Conservation (phyloP, 192 early-diverging fungal genomes). For the Backusella liffmaniae region DNA sequence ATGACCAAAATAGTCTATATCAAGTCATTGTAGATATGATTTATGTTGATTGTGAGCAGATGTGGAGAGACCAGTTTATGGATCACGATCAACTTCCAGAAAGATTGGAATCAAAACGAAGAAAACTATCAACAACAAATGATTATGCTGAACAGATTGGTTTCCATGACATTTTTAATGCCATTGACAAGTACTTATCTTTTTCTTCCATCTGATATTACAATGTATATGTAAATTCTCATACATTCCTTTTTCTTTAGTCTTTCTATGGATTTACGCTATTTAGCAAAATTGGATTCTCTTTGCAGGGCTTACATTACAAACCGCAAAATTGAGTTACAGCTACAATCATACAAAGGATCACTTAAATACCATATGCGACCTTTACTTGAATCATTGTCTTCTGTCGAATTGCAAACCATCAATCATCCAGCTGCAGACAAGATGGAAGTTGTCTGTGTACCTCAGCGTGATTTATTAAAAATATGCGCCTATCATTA, state of each 20-base stretch:
- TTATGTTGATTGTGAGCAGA: constrained; percentile 21
- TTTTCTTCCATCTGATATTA: background rate
- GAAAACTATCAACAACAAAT: background rate
- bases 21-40: constrained; percentile 25
- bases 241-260: background rate
- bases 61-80: constrained; percentile 30
- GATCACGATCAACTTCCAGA: background rate
- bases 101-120: background rate
- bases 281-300: constrained; percentile 40
- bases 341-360: constrained; percentile 26
- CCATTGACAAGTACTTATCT: constrained; percentile 23
- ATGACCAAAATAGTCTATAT: constrained; percentile 20
- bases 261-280: constrained; percentile 33
- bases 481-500: constrained; percentile 24
- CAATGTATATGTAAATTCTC: background rate
- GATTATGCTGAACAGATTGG: background rate
- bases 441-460: constrained; percentile 36
- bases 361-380: constrained; percentile 21
- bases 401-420: constrained; percentile 3
- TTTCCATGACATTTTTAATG: background rate
- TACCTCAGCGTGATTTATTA: constrained; percentile 30
- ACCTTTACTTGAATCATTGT: constrained; percentile 25
- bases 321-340: constrained; percentile 35
- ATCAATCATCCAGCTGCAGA: constrained; percentile 31
- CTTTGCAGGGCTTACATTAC: constrained; percentile 38